Conservation (phyloP, 257 asterid genomes). For the Leptodermis oblonga region DNA sequence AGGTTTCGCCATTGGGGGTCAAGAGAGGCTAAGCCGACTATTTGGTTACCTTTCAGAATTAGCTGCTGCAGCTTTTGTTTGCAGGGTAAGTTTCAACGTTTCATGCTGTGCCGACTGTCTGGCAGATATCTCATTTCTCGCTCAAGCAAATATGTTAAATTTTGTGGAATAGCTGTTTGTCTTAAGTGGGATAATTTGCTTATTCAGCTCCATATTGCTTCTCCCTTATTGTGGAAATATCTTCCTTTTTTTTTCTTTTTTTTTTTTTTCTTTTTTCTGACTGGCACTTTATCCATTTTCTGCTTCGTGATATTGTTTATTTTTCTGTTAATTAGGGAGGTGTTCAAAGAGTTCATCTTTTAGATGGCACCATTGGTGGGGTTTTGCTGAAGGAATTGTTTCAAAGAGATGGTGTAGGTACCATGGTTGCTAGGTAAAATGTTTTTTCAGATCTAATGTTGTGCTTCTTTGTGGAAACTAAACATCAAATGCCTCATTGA, state of each 20-base stretch:
- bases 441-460: background rate
- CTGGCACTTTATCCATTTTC: background rate
- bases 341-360: conserved; percentile 86
- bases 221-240: background rate
- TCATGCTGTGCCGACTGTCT: background rate
- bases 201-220: background rate
- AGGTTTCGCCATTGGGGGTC: conserved; percentile 97
- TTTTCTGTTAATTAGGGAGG: conserved; percentile 63
- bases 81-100: conserved; percentile 57
- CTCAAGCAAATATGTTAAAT: background rate
- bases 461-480: background rate
- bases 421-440: conserved; percentile 93
- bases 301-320: background rate
- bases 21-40: conserved; percentile 74
- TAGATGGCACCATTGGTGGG: conserved; percentile 92
- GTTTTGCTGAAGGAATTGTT: conserved; percentile 82
- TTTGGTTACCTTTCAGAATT: conserved; percentile 89
- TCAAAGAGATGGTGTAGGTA: conserved; percentile 94
- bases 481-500: background rate
- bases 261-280: too few species aligned
- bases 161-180: too few species aligned
- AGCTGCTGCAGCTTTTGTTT: conserved; percentile 98
- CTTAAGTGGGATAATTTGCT: background rate
- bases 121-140: background rate
- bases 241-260: too few species aligned